These are phyloP conservation scores for Colletotrichum falcatum DNA, from an alignment of 2,329 filamentous ascomycete species.

Conservation along the genomic window DNA sequence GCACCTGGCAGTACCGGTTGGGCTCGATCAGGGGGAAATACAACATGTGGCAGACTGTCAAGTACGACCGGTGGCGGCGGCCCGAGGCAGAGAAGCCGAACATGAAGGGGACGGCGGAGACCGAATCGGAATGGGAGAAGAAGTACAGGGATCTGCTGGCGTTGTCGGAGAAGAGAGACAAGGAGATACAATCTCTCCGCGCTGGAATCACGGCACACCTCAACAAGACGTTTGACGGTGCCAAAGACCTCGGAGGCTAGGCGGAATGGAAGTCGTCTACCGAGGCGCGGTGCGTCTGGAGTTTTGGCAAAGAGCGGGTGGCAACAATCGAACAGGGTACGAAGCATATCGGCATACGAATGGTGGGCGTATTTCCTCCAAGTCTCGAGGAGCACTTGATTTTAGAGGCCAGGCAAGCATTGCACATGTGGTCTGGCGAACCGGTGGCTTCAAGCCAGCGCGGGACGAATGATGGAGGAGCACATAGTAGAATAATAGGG, in stretches of 20 bases:
- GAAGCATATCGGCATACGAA: not conserved
- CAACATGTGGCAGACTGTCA: slow-evolving; percentile 63
- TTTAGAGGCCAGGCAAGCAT: not conserved
- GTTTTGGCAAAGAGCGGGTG: not conserved
- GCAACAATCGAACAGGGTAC: not conserved
- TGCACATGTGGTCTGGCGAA: not conserved
- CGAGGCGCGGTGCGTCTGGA: not conserved
- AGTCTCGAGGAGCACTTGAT: not conserved
- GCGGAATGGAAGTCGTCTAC: too few species aligned
- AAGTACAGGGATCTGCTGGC: slow-evolving; percentile 70
- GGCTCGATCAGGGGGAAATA: slow-evolving; percentile 66
- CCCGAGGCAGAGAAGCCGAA: slow-evolving; percentile 46
- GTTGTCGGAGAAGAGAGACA: slow-evolving; percentile 69
- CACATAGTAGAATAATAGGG: not conserved
- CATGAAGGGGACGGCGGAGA: slow-evolving; percentile 3
- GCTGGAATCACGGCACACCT: slow-evolving; percentile 56
- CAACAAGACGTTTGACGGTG: slow-evolving; percentile 6
- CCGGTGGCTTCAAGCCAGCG: slow-evolving; percentile 3
- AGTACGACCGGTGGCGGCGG: slow-evolving; percentile 56
- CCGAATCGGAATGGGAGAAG: slow-evolving; percentile 57
- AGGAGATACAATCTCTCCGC: slow-evolving; percentile 60
- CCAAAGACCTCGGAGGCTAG: slow-evolving; percentile 6
- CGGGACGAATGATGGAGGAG: slow-evolving; percentile 1
- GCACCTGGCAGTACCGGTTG: slow-evolving; percentile 67
- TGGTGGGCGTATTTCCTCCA: not conserved